Base-by-base conservation (phyloP, 805 yeast genomes). In the Schwanniomyces sp. region DNA sequence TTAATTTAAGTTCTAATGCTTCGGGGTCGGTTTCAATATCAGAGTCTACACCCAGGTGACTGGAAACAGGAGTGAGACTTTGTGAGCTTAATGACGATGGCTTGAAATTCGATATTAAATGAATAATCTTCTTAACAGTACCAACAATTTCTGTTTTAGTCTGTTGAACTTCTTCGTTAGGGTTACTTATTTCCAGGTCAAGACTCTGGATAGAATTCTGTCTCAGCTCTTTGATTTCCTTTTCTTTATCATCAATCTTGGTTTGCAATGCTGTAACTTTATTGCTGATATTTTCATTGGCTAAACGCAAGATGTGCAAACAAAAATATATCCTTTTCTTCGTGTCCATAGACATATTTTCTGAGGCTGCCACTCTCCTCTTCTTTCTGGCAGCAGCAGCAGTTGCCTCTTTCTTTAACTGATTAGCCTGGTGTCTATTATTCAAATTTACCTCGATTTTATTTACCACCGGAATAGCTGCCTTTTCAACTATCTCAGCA, bases 81-180 rank as follows among this genome's bases (percentile, higher is more conserved):
- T 54, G 56, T 0, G 63, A 55, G 18, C 56, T 53, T 39, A 70
- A 56, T 1, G 72, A 56, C n/a, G 70, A 64, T 7, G 75, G 75
- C 40, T 63, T 88, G 55, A 89, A 88, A 52, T 87, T 88, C 3
- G 97, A 88, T 9, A 94, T 87, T 34, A 92, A 81, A 36, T 84
- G 81, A 30, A 91, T 91, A 41, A 91, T 90, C 61, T 90, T 92
- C 63, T 89, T 88, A 24, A 94, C 91, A 0, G 97, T 94, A 0
- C 87, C 80, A 7, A 91, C 85, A 30, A 92, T 89, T 55, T 92
- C 99, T 54, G 84, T 80, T 52, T 88, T 86, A 30, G 91, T 77
- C 40, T 82, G 65, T 46, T 66, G 69, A 1, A 67, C 60, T 18
- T 55, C 25, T 25, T 46, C 54, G 38, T 47, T 41, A 4, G 39